Base-by-base conservation (phyloP, 441 rosid species). In the Francoa sonchifolia region DNA sequence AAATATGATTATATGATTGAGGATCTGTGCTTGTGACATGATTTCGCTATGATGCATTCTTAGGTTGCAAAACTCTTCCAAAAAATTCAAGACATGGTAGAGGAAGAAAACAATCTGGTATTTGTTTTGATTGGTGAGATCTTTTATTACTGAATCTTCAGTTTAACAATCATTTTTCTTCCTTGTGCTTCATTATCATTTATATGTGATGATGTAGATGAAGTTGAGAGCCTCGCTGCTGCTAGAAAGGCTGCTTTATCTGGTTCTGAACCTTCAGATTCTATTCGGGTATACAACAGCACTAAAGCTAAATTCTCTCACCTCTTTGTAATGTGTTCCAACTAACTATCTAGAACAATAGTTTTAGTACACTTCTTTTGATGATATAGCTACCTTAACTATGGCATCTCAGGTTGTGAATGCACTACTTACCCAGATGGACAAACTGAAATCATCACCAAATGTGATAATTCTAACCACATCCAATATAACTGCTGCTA, bases 211-310 rank as follows among this genome's bases (percentile, higher is more conserved):
- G 29, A 26, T 61, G 66, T 81, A 90, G 98, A 82, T 79, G 98
- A 90, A 76, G 98, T 90, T 51, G 96, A 85, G 76, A 90, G 96
- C 59, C 98, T 90, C 47, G 96, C 98, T 42, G 94, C 96, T 25
- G 90, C 96, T 34, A 71, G 96, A 49, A 86, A 85, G 65, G 89
- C 94, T 59, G 96, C 96, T 45, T 59, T 90, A 63, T 90, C 93
- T 54, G 96, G 96, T 47, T 90, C 98, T 25, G 96, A 90, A 57
- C 98, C 98, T 66, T 85, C 98, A 55, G 98, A 90, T 71, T 85
- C 98, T 17, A 82, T 90, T 43, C 69, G 98, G 69, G 93, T 90
- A 82, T 2, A n/a, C n/a, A n/a, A n/a, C n/a, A n/a, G n/a, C n/a
- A n/a, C n/a, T n/a, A n/a, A n/a, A n/a, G n/a, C n/a, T n/a, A n/a